Percentiles rank a stretch among this genome's conserved stretches.
These are phyloP conservation scores for Clonostachys solani DNA, from an alignment of 2,329 filamentous ascomycete species.

Conservation along the genomic window DNA sequence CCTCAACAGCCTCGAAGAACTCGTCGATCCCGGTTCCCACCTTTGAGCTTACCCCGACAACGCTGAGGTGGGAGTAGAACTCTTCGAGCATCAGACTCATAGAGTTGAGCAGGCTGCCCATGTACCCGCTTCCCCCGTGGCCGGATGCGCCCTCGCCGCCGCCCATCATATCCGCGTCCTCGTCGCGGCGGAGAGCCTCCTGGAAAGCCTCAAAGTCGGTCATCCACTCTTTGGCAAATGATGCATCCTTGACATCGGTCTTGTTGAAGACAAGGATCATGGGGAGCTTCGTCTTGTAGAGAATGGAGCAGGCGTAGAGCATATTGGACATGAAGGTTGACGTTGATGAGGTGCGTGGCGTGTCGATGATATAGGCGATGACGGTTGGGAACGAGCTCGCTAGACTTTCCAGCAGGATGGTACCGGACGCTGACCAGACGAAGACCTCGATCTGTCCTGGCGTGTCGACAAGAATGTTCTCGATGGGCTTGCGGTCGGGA, in stretches of 20 bases:
- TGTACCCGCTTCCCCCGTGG: constrained; percentile 82
- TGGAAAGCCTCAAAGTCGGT: constrained; percentile 98
- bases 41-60: constrained; percentile 91
- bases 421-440: constrained; percentile 94
- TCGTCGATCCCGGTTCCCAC: constrained; percentile 88
- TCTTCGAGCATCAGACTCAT: constrained; percentile 98
- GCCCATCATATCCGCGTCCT: constrained; percentile 72
- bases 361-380: constrained; percentile 96
- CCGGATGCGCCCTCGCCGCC: constrained; percentile 60
- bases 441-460: constrained; percentile 98
- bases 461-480: constrained; percentile 89
- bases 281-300: constrained; percentile 97
- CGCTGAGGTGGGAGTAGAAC: constrained; percentile 90
- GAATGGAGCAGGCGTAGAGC: constrained; percentile 96
- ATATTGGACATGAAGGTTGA: constrained; percentile 99
- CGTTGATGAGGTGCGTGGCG: constrained; percentile 85
- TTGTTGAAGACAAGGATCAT: constrained; percentile 99
- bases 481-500: constrained; percentile 59
- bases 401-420: constrained; percentile 87
- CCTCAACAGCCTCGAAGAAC: constrained; percentile 85
- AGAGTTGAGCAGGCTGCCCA: constrained; percentile 91
- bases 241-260: constrained; percentile 88
- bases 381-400: constrained; percentile 95
- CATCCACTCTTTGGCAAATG: constrained; percentile 98
- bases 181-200: constrained; percentile 74